Evolutionary conservation across 192 early-diverging fungal genomes (phyloP), one percentile per base, ranked within the genome.

Genomic region (Backusella parvicylindrica): DNA sequence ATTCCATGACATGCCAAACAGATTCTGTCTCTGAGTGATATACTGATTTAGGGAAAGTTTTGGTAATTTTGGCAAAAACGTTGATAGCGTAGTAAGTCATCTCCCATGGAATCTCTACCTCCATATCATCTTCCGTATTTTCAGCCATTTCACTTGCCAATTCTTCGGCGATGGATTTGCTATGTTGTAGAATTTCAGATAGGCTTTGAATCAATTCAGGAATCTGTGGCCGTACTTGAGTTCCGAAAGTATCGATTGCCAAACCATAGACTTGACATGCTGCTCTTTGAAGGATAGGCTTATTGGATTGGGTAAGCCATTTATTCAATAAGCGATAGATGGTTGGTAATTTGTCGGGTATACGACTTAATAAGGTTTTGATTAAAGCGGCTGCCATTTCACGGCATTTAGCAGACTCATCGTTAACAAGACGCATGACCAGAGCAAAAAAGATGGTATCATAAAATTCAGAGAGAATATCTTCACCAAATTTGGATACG

Each of bases 331-430:
- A 68, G 15, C 85, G 72, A 77, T 92, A 89, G 28, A 89, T 80
- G 35, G 91, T 94, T 8, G 87, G 83, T 40, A 92, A 71, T 18
- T 87, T 85, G 11, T 80, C 77, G 71, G 91, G 88, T 75, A 92
- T 87, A 32, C 92, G 85, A 30, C 77, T 68, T 12, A 97, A 68
- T 0, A 98, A 82, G 6, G 71, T 65, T 33, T 92, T 90, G 70
- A 97, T 88, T 68, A 98, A 74, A 7, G 81, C 81, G 13, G 89
- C 92, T 0, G 95, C 87, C 91, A 97, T 95, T 83, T 95, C 92
- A 30, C 96, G 87, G 74, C 97, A 99, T 75, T 96, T 93, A 26
- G 89, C 75, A n/a, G 93, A 93, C 30, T 97, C 96, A 73, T 99
- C 98, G 65, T 96, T 96, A 16, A 95, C 90, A 1, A 98, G 86